Percentiles rank a stretch among this genome's conserved stretches.
Evolutionary conservation across 768 basidiomycete species (phyloP).

Genomic region (Hortiboletus flavorubellus): DNA sequence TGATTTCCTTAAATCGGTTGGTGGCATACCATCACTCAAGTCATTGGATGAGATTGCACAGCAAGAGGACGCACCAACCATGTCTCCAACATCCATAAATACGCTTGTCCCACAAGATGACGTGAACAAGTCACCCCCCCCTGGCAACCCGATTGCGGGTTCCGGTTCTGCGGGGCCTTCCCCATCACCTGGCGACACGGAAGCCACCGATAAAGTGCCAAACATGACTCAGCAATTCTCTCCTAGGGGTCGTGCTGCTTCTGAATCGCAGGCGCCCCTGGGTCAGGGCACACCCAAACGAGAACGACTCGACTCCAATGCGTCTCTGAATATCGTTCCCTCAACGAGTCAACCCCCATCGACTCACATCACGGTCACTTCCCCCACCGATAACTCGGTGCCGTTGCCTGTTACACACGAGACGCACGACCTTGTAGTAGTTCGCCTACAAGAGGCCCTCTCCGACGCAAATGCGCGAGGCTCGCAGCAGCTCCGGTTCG

Average conservation of each 20-base stretch:
- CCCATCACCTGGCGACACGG: neutral
- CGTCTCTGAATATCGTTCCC: slow-evolving; percentile 16
- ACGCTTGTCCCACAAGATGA: slow-evolving; percentile 13
- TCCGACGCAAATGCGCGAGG: slow-evolving; percentile 58
- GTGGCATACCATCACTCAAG: slow-evolving; percentile 45
- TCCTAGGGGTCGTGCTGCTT: slow-evolving; percentile 28
- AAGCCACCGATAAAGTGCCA: slow-evolving; percentile 15
- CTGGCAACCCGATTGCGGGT: neutral
- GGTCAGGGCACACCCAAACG: slow-evolving; percentile 9
- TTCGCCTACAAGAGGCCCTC: slow-evolving; percentile 59
- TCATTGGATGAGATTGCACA: slow-evolving; percentile 46
- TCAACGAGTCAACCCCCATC: slow-evolving; percentile 5
- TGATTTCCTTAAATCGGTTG: slow-evolving; percentile 61
- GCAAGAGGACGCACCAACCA: slow-evolving; percentile 35
- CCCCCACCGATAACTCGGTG: slow-evolving; percentile 34
- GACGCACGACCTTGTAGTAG: slow-evolving; percentile 43
- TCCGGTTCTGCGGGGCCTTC: neutral
- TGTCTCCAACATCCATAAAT: slow-evolving; percentile 19
- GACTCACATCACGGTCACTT: slow-evolving; percentile 45
- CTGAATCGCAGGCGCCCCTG: slow-evolving; percentile 28
- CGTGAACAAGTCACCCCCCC: neutral
- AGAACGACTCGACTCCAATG: slow-evolving; percentile 27
- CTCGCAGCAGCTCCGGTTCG: slow-evolving; percentile 61
- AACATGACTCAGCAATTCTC: slow-evolving; percentile 10
- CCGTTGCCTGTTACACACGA: slow-evolving; percentile 31